Base-by-base conservation (phyloP, 331 rosid species). In the Arachis monticola region DNA sequence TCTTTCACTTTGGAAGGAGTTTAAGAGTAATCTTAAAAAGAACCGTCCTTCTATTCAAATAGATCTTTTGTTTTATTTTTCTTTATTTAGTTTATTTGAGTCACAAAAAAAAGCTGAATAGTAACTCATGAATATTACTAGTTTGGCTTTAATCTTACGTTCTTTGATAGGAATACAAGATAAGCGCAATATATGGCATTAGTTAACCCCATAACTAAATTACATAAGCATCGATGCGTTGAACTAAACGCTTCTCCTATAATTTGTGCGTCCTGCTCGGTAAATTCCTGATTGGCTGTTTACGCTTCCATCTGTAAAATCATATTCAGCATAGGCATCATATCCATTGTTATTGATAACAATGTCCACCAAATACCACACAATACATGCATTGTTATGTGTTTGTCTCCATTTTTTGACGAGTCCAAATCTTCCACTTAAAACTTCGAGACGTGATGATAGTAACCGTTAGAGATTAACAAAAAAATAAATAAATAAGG, bases 331-430 rank as follows among this genome's bases (percentile, higher is more conserved):
- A 17, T 8, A 13, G 8, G 38, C 14, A 17, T 65, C 7, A 9
- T 17, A 40, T 35, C 40, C 22, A 17, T 17, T 17, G 22, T 17
- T 35, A 4, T 35, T 35, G 40, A 8, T 45, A 45, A 46, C 56
- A 5, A 27, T 63, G 68, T 10, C 8, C 41, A 31, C 5, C 27
- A 32, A 2, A n/a, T 60, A n/a, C 2, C 10, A 12, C 45, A n/a
- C 46, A 61, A n/a, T 12, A 17, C 32, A 64, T 42, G 51, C 6
- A 42, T 35, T 4, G 4, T 3, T 31, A 69, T 6, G 11, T 11
- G 69, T 60, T 62, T 10, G n/a, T 48, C 77, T 73, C 51, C n/a
- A 60, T 56, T 56, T 7, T 56, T 46, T 22, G 32, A 73, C 48
- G 22, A 17, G 35, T 31, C 63, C 56, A 50, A 58, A 6, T 53